A percentile compares a stretch with the other conserved stretches of the same genome.
These are phyloP conservation scores for Spizellomyces punctatus DNA, from an alignment of 192 early-diverging fungal genomes.

Conservation along the genomic window DNA sequence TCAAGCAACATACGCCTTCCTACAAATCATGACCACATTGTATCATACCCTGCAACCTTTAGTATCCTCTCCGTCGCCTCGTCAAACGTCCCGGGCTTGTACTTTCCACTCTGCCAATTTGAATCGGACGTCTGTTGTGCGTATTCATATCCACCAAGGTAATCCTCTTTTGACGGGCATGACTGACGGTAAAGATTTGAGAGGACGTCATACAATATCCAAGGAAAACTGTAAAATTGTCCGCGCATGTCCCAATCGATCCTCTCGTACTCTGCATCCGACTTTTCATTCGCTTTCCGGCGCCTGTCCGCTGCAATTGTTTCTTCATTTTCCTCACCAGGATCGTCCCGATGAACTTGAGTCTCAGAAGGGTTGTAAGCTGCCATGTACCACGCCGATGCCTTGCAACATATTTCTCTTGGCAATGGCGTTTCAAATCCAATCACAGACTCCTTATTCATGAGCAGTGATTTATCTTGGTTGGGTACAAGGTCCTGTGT, in stretches of 20 bases:
- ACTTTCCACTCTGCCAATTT: too few relatives aligned
- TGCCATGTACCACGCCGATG: conserved; percentile 72
- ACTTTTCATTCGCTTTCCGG: neutral
- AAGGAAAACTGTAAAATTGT: conserved; percentile 49
- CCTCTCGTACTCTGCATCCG: conserved; percentile 48
- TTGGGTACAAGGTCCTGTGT: conserved; percentile 34
- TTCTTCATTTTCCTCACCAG: neutral
- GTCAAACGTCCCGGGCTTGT: too few relatives aligned
- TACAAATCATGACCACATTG: neutral
- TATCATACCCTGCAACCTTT: too few relatives aligned
- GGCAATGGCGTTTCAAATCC: conserved; percentile 27
- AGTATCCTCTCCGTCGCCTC: too few relatives aligned
- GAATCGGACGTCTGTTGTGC: too few relatives aligned
- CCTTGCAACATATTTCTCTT: conserved; percentile 25
- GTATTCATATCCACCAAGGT: too few relatives aligned
- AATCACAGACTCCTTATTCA: conserved; percentile 6
- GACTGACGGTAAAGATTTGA: conserved; percentile 37
- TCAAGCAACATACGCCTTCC: neutral
- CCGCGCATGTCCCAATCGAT: conserved; percentile 41
- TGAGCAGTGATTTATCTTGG: neutral
- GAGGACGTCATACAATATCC: conserved; percentile 47
- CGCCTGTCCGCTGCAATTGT: neutral
- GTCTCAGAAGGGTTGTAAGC: conserved; percentile 58
- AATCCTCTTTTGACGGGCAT: too few relatives aligned
- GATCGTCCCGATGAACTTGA: neutral